phyloP scores from a whole-genome alignment of 345 rosid genomes.

The Murraya paniculata region DNA sequence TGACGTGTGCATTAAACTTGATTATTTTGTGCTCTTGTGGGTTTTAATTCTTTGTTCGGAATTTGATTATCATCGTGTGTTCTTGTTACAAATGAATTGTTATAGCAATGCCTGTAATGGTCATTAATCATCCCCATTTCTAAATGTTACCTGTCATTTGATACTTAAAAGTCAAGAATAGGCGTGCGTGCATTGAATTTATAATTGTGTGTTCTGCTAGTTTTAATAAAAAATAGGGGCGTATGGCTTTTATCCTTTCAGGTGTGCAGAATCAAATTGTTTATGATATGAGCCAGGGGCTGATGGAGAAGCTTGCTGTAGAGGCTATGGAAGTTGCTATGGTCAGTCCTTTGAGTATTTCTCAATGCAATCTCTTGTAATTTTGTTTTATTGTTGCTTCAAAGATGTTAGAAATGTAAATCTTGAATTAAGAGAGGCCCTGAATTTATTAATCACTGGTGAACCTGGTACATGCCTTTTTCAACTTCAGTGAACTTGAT shows the following conservation, averaged over 20 bases:
- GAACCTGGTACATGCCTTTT: not conserved
- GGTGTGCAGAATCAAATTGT: constrained; percentile 58
- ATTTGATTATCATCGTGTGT: too few relatives aligned
- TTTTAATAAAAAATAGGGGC: not conserved
- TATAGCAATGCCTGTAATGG: too few relatives aligned
- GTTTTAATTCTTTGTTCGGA: too few relatives aligned
- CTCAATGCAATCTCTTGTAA: not conserved
- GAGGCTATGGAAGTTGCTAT: constrained; percentile 77
- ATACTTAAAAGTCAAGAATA: too few relatives aligned
- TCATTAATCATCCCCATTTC: too few relatives aligned
- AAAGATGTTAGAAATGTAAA: not conserved
- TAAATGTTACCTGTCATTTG: too few relatives aligned
- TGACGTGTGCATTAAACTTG: too few relatives aligned
- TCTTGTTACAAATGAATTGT: too few relatives aligned
- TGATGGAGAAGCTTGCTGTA: constrained; percentile 76
- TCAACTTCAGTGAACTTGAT: not conserved
- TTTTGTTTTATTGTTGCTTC: not conserved
- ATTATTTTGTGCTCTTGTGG: too few relatives aligned
- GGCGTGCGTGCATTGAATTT: too few relatives aligned
- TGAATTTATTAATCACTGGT: not conserved
- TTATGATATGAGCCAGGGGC: constrained; percentile 53
- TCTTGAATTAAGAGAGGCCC: not conserved
- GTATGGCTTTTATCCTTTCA: constrained; percentile 12
- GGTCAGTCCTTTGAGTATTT: constrained; percentile 38
- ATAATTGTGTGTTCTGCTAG: not conserved